Base-by-base conservation (phyloP, 2,329 filamentous ascomycete species). In the Verticillium isaacii region DNA sequence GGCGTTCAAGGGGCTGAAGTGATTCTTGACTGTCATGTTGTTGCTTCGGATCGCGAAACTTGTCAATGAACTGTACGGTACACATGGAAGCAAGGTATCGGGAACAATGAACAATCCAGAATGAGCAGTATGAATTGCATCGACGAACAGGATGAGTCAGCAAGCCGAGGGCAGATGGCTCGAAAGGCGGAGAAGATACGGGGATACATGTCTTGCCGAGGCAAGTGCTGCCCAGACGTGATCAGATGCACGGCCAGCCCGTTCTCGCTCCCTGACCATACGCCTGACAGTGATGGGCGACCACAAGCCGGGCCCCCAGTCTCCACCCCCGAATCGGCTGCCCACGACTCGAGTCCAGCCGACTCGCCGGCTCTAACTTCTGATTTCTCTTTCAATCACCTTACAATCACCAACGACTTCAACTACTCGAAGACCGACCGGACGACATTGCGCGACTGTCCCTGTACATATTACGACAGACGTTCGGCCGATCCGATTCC, bases 1-100 rank as follows among this genome's bases (percentile, higher is more conserved):
- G 32, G 66, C 71, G 32, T 77, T 75, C 63, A 70, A 71, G 56
- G 72, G 69, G 7, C 67, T 78, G 64, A 73, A 78, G 64, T 78
- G 67, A 58, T 25, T 12, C 8, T 11, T 23, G 17, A 50, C 17
- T 14, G 41, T 9, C 41, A 50, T 50, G 17, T 17, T 23, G 11
- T 50, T 11, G 9, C 14, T 36, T 36, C 34, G 14, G 9, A 2
- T 14, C 34, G 34, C 9, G 14, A 36, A 36, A 36, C 2, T 1
- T 41, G 2, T 41, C 15, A 17, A 37, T 37, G 36, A 37, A 8
- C 15, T 37, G 11, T 37, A 15, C 15, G 36, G 15, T 15, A 37
- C 36, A 37, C 36, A 12, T 8, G 15, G 11, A 37, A 11, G 36
- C 11, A 3, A 41, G 14, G 14, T 7, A 41, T 17, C 14, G n/a